A percentile compares a stretch with the other conserved stretches of the same genome.
Evolutionary conservation across 1,139 yeast genomes (phyloP).

Genomic region (Geotrichum aggregatum): DNA sequence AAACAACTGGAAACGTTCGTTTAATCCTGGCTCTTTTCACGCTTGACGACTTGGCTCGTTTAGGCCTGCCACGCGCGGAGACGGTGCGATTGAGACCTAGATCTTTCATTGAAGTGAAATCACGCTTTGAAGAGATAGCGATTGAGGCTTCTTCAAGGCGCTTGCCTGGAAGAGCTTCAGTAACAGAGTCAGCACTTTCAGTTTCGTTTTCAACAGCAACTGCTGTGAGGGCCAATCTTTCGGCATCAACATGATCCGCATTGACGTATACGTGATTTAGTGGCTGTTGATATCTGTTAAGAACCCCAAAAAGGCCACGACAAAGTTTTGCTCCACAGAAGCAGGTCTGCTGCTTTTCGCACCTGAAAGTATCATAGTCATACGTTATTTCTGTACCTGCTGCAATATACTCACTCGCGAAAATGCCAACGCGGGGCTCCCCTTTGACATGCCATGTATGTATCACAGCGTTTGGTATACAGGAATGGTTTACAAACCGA

Average conservation of each 20-base stretch:
- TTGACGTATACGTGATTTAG: too few relatives aligned
- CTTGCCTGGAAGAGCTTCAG: not conserved
- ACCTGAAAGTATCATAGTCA: conserved; percentile 42
- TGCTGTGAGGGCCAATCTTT: too few relatives aligned
- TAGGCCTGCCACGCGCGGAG: too few relatives aligned
- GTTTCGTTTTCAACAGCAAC: too few relatives aligned
- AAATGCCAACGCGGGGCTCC: conserved; percentile 41
- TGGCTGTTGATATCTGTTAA: not conserved
- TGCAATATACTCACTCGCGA: conserved; percentile 39
- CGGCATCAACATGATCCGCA: too few relatives aligned
- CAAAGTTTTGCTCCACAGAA: conserved; percentile 40
- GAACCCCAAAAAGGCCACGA: conserved; percentile 35
- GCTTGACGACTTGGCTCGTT: too few relatives aligned
- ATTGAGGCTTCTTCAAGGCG: too few relatives aligned
- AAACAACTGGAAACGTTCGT: conserved; percentile 1
- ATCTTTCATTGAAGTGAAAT: too few relatives aligned
- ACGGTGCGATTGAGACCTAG: too few relatives aligned
- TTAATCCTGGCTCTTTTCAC: not conserved
- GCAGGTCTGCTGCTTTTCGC: conserved; percentile 39
- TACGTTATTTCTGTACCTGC: conserved; percentile 42
- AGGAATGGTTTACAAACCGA: conserved; percentile 44
- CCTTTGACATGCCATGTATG: conserved; percentile 43
- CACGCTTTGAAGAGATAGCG: too few relatives aligned
- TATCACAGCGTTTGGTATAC: conserved; percentile 43
- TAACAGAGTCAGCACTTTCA: not conserved